Evolutionary conservation across 352 stramenopile genomes (phyloP).

Genomic region (Aphanomyces astaci): DNA sequence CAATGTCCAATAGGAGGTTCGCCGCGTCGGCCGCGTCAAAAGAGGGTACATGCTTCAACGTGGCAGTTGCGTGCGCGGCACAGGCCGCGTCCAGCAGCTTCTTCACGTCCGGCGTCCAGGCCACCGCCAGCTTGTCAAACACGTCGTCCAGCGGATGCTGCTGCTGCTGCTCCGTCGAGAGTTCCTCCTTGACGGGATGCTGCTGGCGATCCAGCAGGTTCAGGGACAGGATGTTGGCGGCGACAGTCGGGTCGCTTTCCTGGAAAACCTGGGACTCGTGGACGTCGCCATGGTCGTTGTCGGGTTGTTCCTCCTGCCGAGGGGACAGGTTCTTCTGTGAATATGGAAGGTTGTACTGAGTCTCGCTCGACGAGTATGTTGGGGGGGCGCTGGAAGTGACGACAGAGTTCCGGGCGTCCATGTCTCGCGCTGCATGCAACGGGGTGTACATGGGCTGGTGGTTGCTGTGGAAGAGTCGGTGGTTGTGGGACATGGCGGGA

Average conservation of each 20-base stretch:
- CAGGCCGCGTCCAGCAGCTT: background rate
- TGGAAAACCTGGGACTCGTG: background rate
- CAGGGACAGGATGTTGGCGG: background rate
- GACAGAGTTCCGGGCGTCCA: background rate
- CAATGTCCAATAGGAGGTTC: slow-evolving; percentile 4
- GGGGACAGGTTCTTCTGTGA: background rate
- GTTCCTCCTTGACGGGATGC: background rate
- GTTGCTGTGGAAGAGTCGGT: background rate
- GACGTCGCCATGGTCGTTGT: background rate
- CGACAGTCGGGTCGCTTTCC: background rate
- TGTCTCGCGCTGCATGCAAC: background rate
- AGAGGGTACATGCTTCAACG: background rate
- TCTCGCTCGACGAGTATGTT: no score
- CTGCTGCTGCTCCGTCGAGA: background rate
- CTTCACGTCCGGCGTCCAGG: background rate
- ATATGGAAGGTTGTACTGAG: background rate
- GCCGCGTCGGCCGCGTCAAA: background rate
- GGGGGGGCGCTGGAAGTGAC: background rate
- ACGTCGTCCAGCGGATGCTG: background rate
- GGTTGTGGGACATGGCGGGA: background rate
- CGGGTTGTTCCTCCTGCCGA: background rate
- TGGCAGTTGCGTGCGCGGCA: background rate
- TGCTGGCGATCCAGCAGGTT: background rate
- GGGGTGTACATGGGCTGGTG: background rate
- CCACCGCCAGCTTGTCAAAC: background rate